A percentile compares a stretch with the other conserved stretches of the same genome.
Conservation (phyloP, 345 rosid species). For the Noccaea caerulescens region DNA sequence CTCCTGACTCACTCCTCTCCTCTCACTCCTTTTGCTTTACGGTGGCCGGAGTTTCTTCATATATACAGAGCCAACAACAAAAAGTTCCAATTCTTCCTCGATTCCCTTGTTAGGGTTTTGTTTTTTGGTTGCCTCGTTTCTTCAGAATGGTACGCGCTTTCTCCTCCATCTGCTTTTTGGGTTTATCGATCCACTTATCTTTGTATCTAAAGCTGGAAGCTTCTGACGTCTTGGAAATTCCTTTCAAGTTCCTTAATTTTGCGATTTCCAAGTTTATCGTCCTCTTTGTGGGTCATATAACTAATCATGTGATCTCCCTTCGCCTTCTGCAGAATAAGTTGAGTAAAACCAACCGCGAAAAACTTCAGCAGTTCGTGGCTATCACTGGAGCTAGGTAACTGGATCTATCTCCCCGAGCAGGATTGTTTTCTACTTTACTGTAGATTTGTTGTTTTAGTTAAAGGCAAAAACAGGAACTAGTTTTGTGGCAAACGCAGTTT, state of each 20-base stretch:
- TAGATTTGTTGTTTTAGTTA: slow-evolving; percentile 9
- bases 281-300: background rate
- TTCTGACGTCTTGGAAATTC: background rate
- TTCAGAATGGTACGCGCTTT: slow-evolving; percentile 40
- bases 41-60: background rate
- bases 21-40: slow-evolving; percentile 18
- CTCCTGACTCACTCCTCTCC: slow-evolving; percentile 32
- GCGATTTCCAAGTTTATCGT: background rate
- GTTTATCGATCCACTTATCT: slow-evolving; percentile 22
- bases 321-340: slow-evolving; percentile 64
- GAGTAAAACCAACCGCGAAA: slow-evolving; percentile 84
- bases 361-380: slow-evolving; percentile 82
- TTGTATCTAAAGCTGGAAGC: slow-evolving; percentile 3
- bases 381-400: slow-evolving; percentile 87
- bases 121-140: background rate
- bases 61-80: background rate
- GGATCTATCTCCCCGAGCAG: background rate
- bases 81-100: slow-evolving; percentile 4
- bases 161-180: slow-evolving; percentile 2
- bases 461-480: background rate
- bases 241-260: background rate
- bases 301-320: slow-evolving; percentile 16
- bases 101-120: slow-evolving; percentile 34
- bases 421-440: slow-evolving; percentile 1
- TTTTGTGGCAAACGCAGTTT: background rate